phyloP scores from a whole-genome alignment of 371 early-diverging fungal genomes.

The Saksenaea vasiformis region DNA sequence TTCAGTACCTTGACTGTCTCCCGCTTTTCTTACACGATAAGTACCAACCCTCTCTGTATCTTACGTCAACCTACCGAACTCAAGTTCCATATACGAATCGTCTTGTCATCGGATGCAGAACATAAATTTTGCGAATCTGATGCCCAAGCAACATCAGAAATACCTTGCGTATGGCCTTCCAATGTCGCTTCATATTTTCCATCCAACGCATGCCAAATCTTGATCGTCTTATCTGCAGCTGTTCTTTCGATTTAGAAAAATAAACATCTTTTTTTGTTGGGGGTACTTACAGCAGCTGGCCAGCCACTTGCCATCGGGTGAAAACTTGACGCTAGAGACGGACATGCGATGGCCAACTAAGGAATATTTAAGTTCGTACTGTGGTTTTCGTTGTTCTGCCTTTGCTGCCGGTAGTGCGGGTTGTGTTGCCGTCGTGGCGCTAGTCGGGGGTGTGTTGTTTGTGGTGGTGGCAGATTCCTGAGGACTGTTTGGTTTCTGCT shows the following conservation, averaged over 20 bases:
- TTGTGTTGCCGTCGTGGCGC: slow-evolving; percentile 22
- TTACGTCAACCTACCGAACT: slow-evolving; percentile 57
- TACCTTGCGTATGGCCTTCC: slow-evolving; percentile 91
- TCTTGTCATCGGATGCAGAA: slow-evolving; percentile 95
- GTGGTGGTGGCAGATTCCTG: slow-evolving; percentile 11
- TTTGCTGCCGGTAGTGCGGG: slow-evolving; percentile 19
- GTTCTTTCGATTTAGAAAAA: too few species aligned
- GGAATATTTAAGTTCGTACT: slow-evolving; percentile 86
- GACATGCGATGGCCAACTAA: slow-evolving; percentile 95
- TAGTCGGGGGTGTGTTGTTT: slow-evolving; percentile 10
- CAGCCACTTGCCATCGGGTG: slow-evolving; percentile 96
- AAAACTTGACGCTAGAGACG: slow-evolving; percentile 95
- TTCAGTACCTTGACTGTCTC: slow-evolving; percentile 77
- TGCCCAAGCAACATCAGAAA: slow-evolving; percentile 98
- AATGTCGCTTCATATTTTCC: slow-evolving; percentile 86
- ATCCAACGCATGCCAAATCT: slow-evolving; percentile 90
- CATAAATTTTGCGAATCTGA: slow-evolving; percentile 86
- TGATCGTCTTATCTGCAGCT: slow-evolving; percentile 91
- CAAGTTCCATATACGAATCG: slow-evolving; percentile 89
- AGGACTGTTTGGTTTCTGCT: slow-evolving; percentile 1
- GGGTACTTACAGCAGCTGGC: slow-evolving; percentile 88
- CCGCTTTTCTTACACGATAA: slow-evolving; percentile 45
- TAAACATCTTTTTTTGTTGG: too few species aligned
- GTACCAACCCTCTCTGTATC: not conserved
- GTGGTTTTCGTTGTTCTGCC: slow-evolving; percentile 65